Evolutionary conservation across 441 rosid species (phyloP).

Genomic region (Dalechampia spathulata): DNA sequence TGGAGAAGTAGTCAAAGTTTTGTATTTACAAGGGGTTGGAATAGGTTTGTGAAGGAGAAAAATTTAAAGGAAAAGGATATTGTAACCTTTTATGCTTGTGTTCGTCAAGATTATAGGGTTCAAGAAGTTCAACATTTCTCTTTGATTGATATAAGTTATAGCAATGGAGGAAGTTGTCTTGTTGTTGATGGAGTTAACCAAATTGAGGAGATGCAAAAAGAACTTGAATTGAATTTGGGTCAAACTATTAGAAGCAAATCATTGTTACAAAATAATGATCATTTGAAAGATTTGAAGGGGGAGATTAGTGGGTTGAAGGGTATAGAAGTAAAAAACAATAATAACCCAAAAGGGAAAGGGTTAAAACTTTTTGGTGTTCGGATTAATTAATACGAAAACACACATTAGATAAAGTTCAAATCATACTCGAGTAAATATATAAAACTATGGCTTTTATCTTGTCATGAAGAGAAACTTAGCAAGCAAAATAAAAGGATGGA

Average conservation of each 20-base stretch:
- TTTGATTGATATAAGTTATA: conserved; percentile 38
- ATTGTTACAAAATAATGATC: not conserved
- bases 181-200: not conserved
- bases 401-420: no score
- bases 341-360: conserved; percentile 25
- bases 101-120: conserved; percentile 7
- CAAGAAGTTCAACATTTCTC: conserved; percentile 24
- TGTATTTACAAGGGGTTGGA: conserved; percentile 91
- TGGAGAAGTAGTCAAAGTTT: conserved; percentile 90
- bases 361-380: conserved; percentile 58
- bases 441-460: no score
- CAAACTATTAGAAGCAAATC: conserved; percentile 7
- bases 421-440: no score
- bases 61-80: conserved; percentile 35
- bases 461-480: no score
- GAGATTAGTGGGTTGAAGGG: conserved; percentile 13
- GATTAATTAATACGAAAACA: not conserved
- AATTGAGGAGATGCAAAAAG: conserved; percentile 18
- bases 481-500: no score
- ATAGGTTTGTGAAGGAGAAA: conserved; percentile 55
- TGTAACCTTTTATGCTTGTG: conserved; percentile 38
- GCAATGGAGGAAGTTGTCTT: conserved; percentile 5
- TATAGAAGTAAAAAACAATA: not conserved
- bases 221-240: conserved; percentile 27
- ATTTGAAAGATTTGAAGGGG: conserved; percentile 8